phyloP scores from a whole-genome alignment of 1,284 basidiomycete genomes.

The Earliella scabrosa region DNA sequence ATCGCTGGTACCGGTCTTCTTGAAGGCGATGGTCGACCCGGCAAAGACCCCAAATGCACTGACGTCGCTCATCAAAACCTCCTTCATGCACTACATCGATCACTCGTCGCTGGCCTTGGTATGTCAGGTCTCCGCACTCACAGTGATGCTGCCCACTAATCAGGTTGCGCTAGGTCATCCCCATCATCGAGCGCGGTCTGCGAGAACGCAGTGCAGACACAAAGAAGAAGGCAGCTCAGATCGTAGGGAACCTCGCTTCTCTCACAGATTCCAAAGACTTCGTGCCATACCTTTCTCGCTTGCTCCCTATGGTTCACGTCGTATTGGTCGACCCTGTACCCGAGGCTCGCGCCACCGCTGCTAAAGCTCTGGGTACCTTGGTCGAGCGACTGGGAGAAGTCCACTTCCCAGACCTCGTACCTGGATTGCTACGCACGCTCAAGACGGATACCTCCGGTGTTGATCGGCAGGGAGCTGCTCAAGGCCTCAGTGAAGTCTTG shows the following conservation, averaged over 20 bases:
- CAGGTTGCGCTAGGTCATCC: slow-evolving; percentile 70
- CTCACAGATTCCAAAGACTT: slow-evolving; percentile 97
- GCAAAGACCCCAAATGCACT: slow-evolving; percentile 90
- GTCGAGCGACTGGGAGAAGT: slow-evolving; percentile 96
- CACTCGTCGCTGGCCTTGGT: slow-evolving; percentile 97
- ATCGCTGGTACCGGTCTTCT: slow-evolving; percentile 86
- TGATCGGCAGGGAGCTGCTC: slow-evolving; percentile 96
- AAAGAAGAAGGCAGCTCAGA: slow-evolving; percentile 96
- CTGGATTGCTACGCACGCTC: slow-evolving; percentile 87
- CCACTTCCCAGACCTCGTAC: slow-evolving; percentile 95
- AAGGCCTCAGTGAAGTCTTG: slow-evolving; percentile 96
- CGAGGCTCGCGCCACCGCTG: slow-evolving; percentile 96
- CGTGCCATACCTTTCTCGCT: slow-evolving; percentile 89
- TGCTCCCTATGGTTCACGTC: slow-evolving; percentile 90
- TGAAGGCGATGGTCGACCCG: slow-evolving; percentile 97
- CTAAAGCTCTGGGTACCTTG: slow-evolving; percentile 96
- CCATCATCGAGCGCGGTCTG: slow-evolving; percentile 94
- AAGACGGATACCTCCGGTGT: slow-evolving; percentile 96
- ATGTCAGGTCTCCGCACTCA: slow-evolving; percentile 27
- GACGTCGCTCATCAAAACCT: slow-evolving; percentile 86
- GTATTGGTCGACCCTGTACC: slow-evolving; percentile 97
- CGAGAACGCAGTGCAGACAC: slow-evolving; percentile 92
- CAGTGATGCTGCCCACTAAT: slow-evolving; percentile 16
- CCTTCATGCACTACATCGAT: slow-evolving; percentile 98
- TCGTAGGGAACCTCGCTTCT: slow-evolving; percentile 95